Evolutionary conservation across 371 early-diverging fungal species (phyloP).

Genomic region (Blakeslea trispora): DNA sequence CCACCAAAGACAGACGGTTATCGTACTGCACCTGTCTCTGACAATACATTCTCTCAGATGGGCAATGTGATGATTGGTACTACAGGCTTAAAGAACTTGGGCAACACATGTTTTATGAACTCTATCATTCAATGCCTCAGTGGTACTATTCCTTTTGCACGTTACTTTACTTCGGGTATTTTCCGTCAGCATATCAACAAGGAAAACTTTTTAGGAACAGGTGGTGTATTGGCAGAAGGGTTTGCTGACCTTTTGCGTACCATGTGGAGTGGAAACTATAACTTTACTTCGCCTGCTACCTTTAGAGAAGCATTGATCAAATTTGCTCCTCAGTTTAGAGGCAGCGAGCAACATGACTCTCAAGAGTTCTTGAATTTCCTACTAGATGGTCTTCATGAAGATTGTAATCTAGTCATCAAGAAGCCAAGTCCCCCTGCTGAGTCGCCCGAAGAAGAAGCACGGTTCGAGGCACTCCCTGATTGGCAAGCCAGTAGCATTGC

Average conservation of each 20-base stretch:
- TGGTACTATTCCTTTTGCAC: constrained; percentile 81
- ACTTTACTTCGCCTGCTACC: constrained; percentile 55
- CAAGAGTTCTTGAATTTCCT: constrained; percentile 76
- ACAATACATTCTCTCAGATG: constrained; percentile 43
- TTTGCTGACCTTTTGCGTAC: constrained; percentile 68
- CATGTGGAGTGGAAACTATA: constrained; percentile 69
- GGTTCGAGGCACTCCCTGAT: constrained; percentile 48
- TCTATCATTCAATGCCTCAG: constrained; percentile 91
- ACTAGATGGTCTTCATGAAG: constrained; percentile 79
- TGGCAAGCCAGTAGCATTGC: constrained; percentile 64
- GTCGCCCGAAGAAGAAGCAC: constrained; percentile 39
- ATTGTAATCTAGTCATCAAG: constrained; percentile 53
- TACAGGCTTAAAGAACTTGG: constrained; percentile 86
- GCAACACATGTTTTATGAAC: constrained; percentile 99
- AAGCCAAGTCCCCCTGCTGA: constrained; percentile 31
- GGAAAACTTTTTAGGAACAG: constrained; percentile 79
- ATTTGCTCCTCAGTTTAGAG: constrained; percentile 68
- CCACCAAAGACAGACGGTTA: constrained; percentile 7
- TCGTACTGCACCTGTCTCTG: constrained; percentile 20
- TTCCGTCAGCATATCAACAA: constrained; percentile 74
- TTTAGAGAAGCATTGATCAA: constrained; percentile 55
- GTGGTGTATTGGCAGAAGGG: constrained; percentile 73
- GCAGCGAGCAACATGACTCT: constrained; percentile 79
- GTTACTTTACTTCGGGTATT: constrained; percentile 77
- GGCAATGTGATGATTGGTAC: constrained; percentile 59